Evolutionary conservation across 805 yeast genomes (phyloP).

Genomic region (Starmera caribaea): DNA sequence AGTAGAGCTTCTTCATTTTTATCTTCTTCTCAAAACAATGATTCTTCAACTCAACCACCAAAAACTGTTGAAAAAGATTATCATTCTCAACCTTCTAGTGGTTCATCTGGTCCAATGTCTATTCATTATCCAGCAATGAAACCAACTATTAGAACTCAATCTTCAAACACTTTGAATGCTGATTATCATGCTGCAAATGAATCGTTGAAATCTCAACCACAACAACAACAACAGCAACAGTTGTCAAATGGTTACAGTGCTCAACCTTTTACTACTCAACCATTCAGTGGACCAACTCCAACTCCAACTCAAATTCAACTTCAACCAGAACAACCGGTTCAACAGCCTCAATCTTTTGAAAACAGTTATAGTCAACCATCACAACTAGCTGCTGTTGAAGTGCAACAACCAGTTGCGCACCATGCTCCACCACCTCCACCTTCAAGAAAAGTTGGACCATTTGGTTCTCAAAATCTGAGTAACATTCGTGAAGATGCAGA

Average conservation of each 20-base stretch:
- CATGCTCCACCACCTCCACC: conserved; percentile 51
- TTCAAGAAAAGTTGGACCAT: conserved; percentile 34
- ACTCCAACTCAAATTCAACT: too few relatives aligned
- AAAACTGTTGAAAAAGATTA: background rate
- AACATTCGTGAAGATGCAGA: conserved; percentile 24
- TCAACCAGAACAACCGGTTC: too few relatives aligned
- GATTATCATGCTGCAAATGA: background rate
- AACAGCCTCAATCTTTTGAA: too few relatives aligned
- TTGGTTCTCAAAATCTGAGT: conserved; percentile 12
- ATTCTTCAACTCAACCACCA: background rate
- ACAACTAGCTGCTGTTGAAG: conserved; percentile 1
- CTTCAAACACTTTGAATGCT: background rate
- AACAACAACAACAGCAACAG: background rate
- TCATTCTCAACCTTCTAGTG: background rate
- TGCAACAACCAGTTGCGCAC: conserved; percentile 16
- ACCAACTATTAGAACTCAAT: background rate
- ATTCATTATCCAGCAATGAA: background rate
- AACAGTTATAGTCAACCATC: too few relatives aligned
- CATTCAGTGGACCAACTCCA: background rate
- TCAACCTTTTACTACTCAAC: conserved; percentile 5
- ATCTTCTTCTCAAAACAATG: conserved; percentile 3
- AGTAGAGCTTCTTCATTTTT: conserved; percentile 14
- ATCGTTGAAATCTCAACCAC: background rate
- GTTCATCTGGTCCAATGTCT: too few relatives aligned
- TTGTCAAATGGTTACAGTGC: background rate